Conservation (phyloP, 2,329 filamentous ascomycete genomes). For the Aspergillus transmontanensis region DNA sequence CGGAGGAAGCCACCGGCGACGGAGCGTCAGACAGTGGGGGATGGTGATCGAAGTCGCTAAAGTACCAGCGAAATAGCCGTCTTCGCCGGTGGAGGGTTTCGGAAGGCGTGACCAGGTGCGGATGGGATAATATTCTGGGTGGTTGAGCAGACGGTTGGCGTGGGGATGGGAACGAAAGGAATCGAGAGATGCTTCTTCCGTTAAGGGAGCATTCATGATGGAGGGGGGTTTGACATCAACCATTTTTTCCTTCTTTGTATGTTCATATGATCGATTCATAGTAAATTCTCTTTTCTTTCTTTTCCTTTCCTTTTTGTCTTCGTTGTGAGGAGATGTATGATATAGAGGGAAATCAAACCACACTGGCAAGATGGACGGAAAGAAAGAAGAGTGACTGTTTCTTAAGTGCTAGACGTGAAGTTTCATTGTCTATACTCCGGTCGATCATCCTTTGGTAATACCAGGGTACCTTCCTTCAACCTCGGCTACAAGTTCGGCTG, state of each 20-base stretch:
- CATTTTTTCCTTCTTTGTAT: background rate
- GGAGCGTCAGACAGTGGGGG: slow-evolving; percentile 44
- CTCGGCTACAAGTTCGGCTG: background rate
- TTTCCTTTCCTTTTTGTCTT: background rate
- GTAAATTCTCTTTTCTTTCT: background rate
- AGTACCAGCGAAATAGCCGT: slow-evolving; percentile 45
- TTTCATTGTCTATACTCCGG: background rate
- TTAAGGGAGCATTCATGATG: slow-evolving; percentile 10
- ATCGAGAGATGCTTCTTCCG: slow-evolving; percentile 18
- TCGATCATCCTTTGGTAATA: background rate
- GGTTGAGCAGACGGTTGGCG: slow-evolving; percentile 34
- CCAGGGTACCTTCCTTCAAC: background rate
- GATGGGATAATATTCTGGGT: slow-evolving; percentile 40
- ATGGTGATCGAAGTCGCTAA: slow-evolving; percentile 43
- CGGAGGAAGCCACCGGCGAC: slow-evolving; percentile 32
- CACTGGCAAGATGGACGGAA: background rate
- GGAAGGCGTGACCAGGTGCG: slow-evolving; percentile 42
- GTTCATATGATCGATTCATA: background rate
- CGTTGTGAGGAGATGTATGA: background rate
- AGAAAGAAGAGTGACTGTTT: background rate
- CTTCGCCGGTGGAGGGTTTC: slow-evolving; percentile 46
- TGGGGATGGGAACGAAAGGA: slow-evolving; percentile 33
- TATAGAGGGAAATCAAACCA: background rate
- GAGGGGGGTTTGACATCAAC: background rate
- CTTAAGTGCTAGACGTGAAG: background rate